Evolutionary conservation across 75 land plant species (phyloP).

Genomic region (Cunninghamia lanceolata): DNA sequence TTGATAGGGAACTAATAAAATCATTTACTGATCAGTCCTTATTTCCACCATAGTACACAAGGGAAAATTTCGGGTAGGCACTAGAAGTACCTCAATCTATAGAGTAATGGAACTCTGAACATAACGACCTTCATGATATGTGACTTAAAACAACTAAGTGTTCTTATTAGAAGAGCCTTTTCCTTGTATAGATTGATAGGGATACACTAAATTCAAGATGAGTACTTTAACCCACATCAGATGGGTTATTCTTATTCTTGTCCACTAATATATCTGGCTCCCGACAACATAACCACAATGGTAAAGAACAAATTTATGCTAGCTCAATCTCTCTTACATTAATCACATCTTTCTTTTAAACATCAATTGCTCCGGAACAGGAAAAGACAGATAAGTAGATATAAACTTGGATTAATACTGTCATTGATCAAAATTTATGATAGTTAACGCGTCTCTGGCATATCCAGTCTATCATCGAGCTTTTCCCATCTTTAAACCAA

Average conservation of each 20-base stretch:
- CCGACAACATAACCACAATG: neutral
- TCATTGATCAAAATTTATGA: neutral
- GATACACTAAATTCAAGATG: no score
- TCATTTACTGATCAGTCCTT: no score
- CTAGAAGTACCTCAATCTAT: no score
- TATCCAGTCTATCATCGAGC: neutral
- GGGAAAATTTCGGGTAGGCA: no score
- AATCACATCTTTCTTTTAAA: neutral
- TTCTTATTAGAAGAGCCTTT: no score
- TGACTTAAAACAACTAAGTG: no score
- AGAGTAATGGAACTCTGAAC: no score
- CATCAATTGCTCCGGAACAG: neutral
- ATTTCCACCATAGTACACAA: no score
- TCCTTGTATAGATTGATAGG: no score
- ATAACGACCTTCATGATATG: no score
- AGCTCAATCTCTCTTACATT: neutral
- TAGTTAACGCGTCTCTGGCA: neutral
- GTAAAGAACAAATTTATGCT: neutral
- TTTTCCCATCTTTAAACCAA: neutral
- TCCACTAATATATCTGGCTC: neutral
- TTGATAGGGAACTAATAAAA: no score
- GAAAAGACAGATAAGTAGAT: neutral
- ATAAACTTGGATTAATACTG: neutral
- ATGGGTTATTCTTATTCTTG: neutral
- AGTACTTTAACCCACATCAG: neutral